Evolutionary conservation across 2,329 filamentous ascomycete genomes (phyloP).

Genomic region (Aspergillus fijiensis): DNA sequence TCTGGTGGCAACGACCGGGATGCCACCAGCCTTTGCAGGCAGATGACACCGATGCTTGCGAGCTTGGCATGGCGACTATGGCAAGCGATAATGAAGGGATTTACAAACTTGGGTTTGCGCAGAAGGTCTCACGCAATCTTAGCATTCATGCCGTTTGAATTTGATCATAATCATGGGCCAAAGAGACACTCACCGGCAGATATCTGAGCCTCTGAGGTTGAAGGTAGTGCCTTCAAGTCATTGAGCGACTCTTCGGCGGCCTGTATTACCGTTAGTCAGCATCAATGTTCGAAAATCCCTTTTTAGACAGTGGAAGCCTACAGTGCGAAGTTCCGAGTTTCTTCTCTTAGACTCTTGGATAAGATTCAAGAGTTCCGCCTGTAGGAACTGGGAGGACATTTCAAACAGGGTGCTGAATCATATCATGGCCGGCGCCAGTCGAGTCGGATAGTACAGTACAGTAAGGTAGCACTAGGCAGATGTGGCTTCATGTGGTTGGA

Average conservation of each 20-base stretch:
- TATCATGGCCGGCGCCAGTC: conserved; percentile 30
- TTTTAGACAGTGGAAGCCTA: conserved; percentile 19
- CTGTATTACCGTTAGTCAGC: conserved; percentile 47
- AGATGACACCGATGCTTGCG: conserved; percentile 81
- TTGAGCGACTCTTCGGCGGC: conserved; percentile 91
- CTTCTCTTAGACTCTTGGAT: conserved; percentile 96
- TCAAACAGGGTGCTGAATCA: conserved; percentile 31
- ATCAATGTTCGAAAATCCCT: conserved; percentile 18
- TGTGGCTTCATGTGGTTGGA: conserved; percentile 16
- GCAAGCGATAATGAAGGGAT: conserved; percentile 92
- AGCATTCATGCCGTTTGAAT: conserved; percentile 19
- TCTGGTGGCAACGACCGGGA: conserved; percentile 74
- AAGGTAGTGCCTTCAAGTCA: conserved; percentile 75
- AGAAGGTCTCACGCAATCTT: conserved; percentile 66
- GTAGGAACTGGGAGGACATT: conserved; percentile 92
- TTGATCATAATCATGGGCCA: neutral
- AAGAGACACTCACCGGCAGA: conserved; percentile 59
- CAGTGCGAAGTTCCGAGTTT: conserved; percentile 81
- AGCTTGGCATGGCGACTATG: conserved; percentile 87
- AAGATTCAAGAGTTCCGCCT: conserved; percentile 83
- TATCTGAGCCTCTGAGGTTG: conserved; percentile 73
- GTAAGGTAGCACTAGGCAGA: conserved; percentile 12
- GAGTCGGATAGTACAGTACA: conserved; percentile 12
- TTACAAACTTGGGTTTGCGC: conserved; percentile 78
- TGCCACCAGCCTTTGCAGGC: conserved; percentile 84